Conservation (phyloP, 2,329 filamentous ascomycete genomes). For the Cryphonectria radicalis region DNA sequence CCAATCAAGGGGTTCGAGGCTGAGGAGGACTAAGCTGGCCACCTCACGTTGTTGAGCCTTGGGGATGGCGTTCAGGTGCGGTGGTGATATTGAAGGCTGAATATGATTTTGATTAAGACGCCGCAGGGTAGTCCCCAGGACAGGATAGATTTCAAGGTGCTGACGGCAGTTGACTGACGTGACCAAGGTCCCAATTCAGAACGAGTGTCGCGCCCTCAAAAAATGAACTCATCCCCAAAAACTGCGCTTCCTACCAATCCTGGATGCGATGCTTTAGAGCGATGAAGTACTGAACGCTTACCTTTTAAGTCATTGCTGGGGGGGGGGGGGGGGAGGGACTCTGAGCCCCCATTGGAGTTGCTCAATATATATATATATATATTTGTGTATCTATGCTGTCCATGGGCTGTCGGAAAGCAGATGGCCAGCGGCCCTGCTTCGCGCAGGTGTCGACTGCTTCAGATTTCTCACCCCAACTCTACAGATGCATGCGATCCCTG, state of each 20-base stretch:
- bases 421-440: not conserved
- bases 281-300: not conserved
- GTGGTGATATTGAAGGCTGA: not conserved
- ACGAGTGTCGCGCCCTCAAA: not conserved
- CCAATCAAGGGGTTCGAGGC: conserved; percentile 37
- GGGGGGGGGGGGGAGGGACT: too few species aligned
- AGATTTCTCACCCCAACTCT: not conserved
- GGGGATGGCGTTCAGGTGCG: conserved; percentile 2
- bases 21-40: conserved; percentile 34
- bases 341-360: not conserved
- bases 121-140: not conserved
- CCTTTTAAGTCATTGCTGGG: not conserved
- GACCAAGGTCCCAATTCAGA: too few species aligned
- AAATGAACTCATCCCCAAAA: not conserved
- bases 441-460: not conserved
- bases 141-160: not conserved
- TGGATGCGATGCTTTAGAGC: not conserved
- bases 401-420: not conserved
- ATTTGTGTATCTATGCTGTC: too few species aligned
- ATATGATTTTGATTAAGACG: not conserved
- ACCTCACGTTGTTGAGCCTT: conserved; percentile 10
- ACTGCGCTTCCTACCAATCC: not conserved
- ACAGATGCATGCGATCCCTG: not conserved
- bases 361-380: not conserved
- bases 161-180: not conserved